phyloP scores from a whole-genome alignment of 2,329 filamentous ascomycete species.

The Cladosporium sp. region DNA sequence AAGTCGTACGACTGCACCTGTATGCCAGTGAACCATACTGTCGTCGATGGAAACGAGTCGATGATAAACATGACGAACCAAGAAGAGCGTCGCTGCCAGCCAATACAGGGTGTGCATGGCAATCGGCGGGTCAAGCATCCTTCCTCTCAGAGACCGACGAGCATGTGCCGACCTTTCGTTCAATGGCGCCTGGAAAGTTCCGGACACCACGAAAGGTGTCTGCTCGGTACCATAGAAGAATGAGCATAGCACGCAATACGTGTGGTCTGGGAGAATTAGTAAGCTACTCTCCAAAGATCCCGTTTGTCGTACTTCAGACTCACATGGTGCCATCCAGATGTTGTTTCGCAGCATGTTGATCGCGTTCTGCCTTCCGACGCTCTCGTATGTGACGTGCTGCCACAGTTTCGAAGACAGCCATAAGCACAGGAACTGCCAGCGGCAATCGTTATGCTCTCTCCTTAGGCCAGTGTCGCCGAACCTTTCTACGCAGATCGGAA shows the following conservation, averaged over 20 bases:
- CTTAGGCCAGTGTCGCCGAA: not conserved
- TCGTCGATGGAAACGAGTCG: not conserved
- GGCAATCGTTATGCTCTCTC: not conserved
- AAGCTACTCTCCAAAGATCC: not conserved
- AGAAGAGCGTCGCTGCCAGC: not conserved
- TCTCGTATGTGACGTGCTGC: not conserved
- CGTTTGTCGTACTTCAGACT: not conserved
- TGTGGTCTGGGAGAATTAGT: constrained; percentile 4
- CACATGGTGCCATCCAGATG: constrained; percentile 16
- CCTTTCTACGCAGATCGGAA: not conserved
- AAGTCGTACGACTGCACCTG: constrained; percentile 10
- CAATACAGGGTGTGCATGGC: not conserved
- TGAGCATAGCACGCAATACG: constrained; percentile 11
- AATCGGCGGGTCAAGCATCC: not conserved
- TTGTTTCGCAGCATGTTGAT: constrained; percentile 18
- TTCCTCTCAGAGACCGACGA: not conserved
- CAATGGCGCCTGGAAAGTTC: constrained; percentile 18
- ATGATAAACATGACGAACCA: not conserved
- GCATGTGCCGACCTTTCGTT: constrained; percentile 11
- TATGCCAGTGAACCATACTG: not conserved
- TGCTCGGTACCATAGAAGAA: not conserved
- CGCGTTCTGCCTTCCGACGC: constrained; percentile 10
- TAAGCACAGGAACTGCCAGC: not conserved
- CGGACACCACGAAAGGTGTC: constrained; percentile 19
- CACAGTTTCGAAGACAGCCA: not conserved